Evolutionary conservation across 2,329 filamentous ascomycete genomes (phyloP).

Genomic region (Paraconiothyrium brasiliense): DNA sequence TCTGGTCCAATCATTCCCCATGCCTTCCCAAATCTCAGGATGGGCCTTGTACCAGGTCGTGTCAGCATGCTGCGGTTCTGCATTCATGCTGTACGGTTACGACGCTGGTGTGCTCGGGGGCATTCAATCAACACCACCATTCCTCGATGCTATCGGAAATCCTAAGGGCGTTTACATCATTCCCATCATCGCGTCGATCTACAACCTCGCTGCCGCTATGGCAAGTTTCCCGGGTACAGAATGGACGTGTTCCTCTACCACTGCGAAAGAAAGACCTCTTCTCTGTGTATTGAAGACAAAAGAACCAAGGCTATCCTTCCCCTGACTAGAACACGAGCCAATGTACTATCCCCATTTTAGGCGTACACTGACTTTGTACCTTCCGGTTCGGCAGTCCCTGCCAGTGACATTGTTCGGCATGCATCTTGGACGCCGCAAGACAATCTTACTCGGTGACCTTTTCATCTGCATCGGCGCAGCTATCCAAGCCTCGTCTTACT

Average conservation of each 20-base stretch:
- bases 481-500: constrained; percentile 55
- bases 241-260: constrained; percentile 29
- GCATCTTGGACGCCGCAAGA: constrained; percentile 54
- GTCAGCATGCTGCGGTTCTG: constrained; percentile 1
- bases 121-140: constrained; percentile 17
- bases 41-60: neutral
- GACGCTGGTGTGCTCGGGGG: constrained; percentile 23
- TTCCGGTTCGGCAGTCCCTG: constrained; percentile 27
- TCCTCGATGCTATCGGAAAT: constrained; percentile 18
- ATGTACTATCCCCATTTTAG: too few species aligned
- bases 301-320: too few species aligned
- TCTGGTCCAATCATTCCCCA: neutral
- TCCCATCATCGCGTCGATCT: constrained; percentile 23
- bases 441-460: constrained; percentile 56
- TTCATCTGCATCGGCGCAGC: constrained; percentile 58
- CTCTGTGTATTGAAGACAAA: too few species aligned
- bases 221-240: too few species aligned
- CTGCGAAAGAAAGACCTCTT: too few species aligned
- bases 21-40: neutral
- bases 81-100: constrained; percentile 47
- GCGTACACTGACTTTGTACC: too few species aligned
- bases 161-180: constrained; percentile 22
- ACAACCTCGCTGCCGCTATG: constrained; percentile 49
- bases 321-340: too few species aligned
- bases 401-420: constrained; percentile 59